Evolutionary conservation across 768 basidiomycete species (phyloP).

Genomic region (Suillus decipiens): DNA sequence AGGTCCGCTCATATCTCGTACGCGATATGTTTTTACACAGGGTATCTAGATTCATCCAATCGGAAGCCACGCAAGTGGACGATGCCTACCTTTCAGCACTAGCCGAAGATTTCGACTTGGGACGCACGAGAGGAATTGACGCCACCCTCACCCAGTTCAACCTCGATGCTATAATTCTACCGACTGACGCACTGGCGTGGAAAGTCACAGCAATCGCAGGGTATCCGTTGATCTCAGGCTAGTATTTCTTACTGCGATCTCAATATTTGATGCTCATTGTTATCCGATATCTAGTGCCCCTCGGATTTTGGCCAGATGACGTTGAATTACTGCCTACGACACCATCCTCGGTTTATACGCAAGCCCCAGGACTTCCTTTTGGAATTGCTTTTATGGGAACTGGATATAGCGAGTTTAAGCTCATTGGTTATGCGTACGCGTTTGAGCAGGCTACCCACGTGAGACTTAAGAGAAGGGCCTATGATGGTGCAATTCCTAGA

Average conservation of each 20-base stretch:
- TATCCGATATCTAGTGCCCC: constrained; percentile 42
- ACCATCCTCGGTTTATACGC: constrained; percentile 35
- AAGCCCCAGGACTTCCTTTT: constrained; percentile 49
- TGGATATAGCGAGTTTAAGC: constrained; percentile 55
- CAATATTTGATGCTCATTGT: constrained; percentile 30
- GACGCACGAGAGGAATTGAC: constrained; percentile 52
- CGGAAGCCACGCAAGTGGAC: constrained; percentile 23
- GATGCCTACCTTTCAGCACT: constrained; percentile 44
- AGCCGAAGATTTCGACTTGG: constrained; percentile 44
- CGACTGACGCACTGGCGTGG: constrained; percentile 27
- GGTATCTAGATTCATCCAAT: not conserved
- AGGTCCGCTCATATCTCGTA: constrained; percentile 11
- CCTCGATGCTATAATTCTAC: constrained; percentile 50
- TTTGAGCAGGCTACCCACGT: constrained; percentile 62
- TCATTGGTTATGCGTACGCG: constrained; percentile 56
- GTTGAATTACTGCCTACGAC: constrained; percentile 41
- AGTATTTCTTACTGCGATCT: not conserved
- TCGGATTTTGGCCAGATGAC: constrained; percentile 55
- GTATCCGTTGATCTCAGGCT: constrained; percentile 58
- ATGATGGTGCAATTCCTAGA: constrained; percentile 50
- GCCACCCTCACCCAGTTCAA: constrained; percentile 43
- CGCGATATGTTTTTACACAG: not conserved
- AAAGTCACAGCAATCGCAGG: constrained; percentile 50
- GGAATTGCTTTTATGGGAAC: constrained; percentile 60
- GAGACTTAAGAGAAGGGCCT: constrained; percentile 45